phyloP scores from a whole-genome alignment of 2,329 filamentous ascomycete species.

The Knufia fluminis region DNA sequence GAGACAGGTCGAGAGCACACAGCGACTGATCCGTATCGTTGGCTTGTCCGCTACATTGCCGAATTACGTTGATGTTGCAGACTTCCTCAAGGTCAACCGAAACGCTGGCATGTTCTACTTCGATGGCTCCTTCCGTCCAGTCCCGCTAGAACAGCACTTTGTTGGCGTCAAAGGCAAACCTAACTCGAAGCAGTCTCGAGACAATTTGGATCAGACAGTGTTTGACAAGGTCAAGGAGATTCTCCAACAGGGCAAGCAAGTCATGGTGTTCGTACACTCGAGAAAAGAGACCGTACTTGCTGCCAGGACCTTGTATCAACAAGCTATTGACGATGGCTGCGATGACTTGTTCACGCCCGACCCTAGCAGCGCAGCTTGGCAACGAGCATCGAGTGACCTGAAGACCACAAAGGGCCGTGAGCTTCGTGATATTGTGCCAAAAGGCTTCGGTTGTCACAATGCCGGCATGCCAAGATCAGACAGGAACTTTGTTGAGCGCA shows the following conservation, averaged over 20 bases:
- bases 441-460: slow-evolving; percentile 91
- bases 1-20: slow-evolving; percentile 93
- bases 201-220: slow-evolving; percentile 77
- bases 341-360: slow-evolving; percentile 74
- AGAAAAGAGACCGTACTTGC: slow-evolving; percentile 87
- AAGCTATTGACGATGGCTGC: slow-evolving; percentile 71
- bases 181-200: slow-evolving; percentile 67
- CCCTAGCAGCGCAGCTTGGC: slow-evolving; percentile 61
- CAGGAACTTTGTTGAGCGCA: slow-evolving; percentile 85
- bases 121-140: slow-evolving; percentile 87
- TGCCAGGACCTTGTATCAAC: slow-evolving; percentile 74
- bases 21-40: slow-evolving; percentile 91
- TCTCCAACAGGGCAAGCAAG: slow-evolving; percentile 82
- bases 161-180: slow-evolving; percentile 90
- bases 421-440: slow-evolving; percentile 76
- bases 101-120: slow-evolving; percentile 94
- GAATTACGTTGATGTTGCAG: slow-evolving; percentile 93
- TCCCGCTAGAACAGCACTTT: slow-evolving; percentile 94
- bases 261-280: slow-evolving; percentile 99
- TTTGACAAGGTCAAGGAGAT: slow-evolving; percentile 95
- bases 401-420: slow-evolving; percentile 78
- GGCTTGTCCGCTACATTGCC: slow-evolving; percentile 91
- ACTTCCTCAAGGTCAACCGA: slow-evolving; percentile 93
- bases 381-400: slow-evolving; percentile 71
- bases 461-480: slow-evolving; percentile 93